phyloP scores from a whole-genome alignment of 805 yeast genomes.

The Maudiozyma barnettii region DNA sequence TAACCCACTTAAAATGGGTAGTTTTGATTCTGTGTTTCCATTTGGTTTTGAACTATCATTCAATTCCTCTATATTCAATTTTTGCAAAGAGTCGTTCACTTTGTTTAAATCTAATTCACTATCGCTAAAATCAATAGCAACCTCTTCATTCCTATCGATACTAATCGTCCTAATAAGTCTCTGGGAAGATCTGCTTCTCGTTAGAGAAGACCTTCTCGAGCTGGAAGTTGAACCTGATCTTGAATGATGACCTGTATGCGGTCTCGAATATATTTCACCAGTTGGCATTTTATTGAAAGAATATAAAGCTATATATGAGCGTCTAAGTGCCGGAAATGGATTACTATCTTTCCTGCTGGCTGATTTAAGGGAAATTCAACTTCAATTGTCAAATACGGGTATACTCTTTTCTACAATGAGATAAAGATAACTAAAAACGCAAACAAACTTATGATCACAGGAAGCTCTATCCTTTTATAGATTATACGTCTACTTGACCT shows the following conservation, averaged over 20 bases:
- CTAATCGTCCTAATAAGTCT: slow-evolving; percentile 24
- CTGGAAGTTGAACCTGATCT: slow-evolving; percentile 1
- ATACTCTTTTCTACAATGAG: too few species aligned
- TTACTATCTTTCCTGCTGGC: too few species aligned
- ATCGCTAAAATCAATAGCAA: not conserved
- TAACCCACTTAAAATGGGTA: slow-evolving; percentile 6
- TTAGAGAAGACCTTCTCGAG: slow-evolving; percentile 21
- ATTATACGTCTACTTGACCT: too few species aligned
- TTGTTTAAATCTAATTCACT: not conserved
- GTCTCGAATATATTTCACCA: slow-evolving; percentile 21
- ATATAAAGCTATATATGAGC: too few species aligned
- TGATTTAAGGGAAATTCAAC: too few species aligned
- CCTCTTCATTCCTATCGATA: slow-evolving; percentile 14
- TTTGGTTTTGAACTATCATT: not conserved
- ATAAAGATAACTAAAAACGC: too few species aligned
- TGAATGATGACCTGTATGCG: slow-evolving; percentile 1
- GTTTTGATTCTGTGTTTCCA: not conserved
- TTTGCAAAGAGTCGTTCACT: not conserved
- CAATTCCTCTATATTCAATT: not conserved
- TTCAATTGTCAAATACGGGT: too few species aligned
- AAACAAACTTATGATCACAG: too few species aligned
- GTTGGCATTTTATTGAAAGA: not conserved
- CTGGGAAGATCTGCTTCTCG: slow-evolving; percentile 22
- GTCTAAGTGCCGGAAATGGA: too few species aligned
- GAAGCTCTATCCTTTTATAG: too few species aligned